Evolutionary conservation across 768 basidiomycete genomes (phyloP), one percentile per base, ranked within the genome.

Genomic region (Lepiota brunneoincarnata): DNA sequence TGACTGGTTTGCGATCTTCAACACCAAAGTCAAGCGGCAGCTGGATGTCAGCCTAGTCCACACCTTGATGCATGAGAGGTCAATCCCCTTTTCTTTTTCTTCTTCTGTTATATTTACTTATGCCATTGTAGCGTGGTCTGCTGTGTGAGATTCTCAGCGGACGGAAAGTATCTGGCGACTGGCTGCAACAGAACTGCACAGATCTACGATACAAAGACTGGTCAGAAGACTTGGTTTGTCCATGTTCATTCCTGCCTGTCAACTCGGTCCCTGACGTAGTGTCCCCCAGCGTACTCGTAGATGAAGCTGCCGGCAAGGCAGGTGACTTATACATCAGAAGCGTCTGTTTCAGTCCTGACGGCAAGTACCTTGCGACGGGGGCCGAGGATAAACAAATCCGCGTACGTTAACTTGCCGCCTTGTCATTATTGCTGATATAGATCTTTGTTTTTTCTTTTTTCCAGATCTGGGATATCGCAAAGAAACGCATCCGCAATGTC

Each of bases 111-210:
- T 31, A n/a, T 38, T 28, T 20, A 56, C 34, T 34, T 26, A 28
- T 26, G 24, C 48, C 46, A 42, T 40, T 59, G 26, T 51, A 81
- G 80, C 42, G 79, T 81, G 14, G 78, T 80, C 0, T 98, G 96
- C 68, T 97, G 95, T 65, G 96, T 98, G 17, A 83, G 88, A 58
- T 98, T 98, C 71, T 96, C 93, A 5, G 83, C 89, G 12, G 93
- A 98, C 67, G 96, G 96, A 24, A 90, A 89, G 67, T 90, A 79
- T 61, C 79, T 98, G 31, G 96, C 90, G 4, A 95, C 93, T 15
- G 94, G 94, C 14, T 96, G 91, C 70, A 96, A 97, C 68, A 78
- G 91, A 20, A 91, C 91, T 0, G 93, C 94, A 17, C 96, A 97
- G 68, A 93, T 99, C 55, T 98, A 91, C 65, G 93, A 98, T 67